phyloP scores from a whole-genome alignment of 2,329 filamentous ascomycete species.

The Cercospora sesami region DNA sequence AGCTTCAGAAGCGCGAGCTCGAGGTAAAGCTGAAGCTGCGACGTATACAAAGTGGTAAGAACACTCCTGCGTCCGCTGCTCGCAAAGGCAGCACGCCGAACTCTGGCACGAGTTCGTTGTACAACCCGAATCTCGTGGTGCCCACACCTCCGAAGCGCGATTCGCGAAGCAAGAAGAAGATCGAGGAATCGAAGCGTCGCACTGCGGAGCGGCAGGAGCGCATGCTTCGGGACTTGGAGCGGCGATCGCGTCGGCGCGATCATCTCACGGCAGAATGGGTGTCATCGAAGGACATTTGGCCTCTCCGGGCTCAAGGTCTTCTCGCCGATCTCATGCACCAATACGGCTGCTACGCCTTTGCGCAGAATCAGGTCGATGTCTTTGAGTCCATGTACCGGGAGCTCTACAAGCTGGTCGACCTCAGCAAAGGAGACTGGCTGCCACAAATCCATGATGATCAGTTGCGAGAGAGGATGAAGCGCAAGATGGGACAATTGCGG shows the following conservation, averaged over 20 bases:
- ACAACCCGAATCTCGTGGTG: slow-evolving; percentile 30
- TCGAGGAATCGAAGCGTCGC: slow-evolving; percentile 40
- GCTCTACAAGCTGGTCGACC: slow-evolving; percentile 40
- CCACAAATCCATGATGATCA: slow-evolving; percentile 40
- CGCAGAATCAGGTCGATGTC: slow-evolving; percentile 34
- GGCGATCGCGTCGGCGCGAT: slow-evolving; percentile 40
- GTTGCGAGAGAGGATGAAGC: slow-evolving; percentile 41
- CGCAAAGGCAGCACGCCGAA: slow-evolving; percentile 24
- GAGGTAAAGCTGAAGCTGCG: slow-evolving; percentile 42
- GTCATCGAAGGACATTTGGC: slow-evolving; percentile 42
- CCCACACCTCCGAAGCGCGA: slow-evolving; percentile 37
- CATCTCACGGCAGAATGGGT: slow-evolving; percentile 43
- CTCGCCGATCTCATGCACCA: slow-evolving; percentile 42
- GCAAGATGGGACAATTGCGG: slow-evolving; percentile 42
- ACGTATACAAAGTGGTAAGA: slow-evolving; percentile 35
- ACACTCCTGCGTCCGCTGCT: slow-evolving; percentile 24
- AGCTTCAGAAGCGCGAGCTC: slow-evolving; percentile 40
- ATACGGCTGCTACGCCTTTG: slow-evolving; percentile 39
- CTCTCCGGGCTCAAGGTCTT: slow-evolving; percentile 38
- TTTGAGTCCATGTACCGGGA: slow-evolving; percentile 41
- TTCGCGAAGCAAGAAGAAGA: slow-evolving; percentile 42
- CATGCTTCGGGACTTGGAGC: slow-evolving; percentile 41
- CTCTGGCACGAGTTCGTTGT: slow-evolving; percentile 25
- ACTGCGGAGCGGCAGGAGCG: slow-evolving; percentile 41
- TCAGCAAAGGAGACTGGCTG: slow-evolving; percentile 39